Conservation (phyloP, 2,329 filamentous ascomycete species). For the Colletotrichum orchidophilum region DNA sequence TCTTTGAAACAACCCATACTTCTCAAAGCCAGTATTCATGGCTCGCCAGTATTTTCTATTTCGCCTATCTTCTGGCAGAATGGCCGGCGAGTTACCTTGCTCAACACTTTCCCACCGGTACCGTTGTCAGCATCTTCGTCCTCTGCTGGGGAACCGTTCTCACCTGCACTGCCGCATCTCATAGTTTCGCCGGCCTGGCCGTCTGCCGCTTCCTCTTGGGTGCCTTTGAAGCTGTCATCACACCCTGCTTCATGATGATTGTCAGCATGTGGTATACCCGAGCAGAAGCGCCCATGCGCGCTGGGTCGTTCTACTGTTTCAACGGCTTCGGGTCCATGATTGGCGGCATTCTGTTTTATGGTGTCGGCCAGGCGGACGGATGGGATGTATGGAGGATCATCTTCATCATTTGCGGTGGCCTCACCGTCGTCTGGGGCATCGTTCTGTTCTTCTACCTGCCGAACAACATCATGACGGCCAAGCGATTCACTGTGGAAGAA, state of each 20-base stretch:
- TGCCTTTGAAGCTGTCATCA: conserved; percentile 42
- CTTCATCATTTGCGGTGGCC: conserved; percentile 36
- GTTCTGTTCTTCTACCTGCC: conserved; percentile 50
- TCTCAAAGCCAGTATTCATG: conserved; percentile 43
- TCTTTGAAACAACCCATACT: conserved; percentile 42
- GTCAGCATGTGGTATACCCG: conserved; percentile 42
- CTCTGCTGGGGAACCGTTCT: conserved; percentile 36
- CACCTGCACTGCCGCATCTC: conserved; percentile 39
- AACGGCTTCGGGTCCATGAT: conserved; percentile 33
- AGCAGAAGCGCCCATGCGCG: conserved; percentile 36
- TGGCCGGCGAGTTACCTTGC: conserved; percentile 35
- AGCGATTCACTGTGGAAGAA: conserved; percentile 67
- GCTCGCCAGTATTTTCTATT: conserved; percentile 44
- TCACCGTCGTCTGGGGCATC: conserved; percentile 32
- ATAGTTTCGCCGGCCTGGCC: conserved; percentile 41
- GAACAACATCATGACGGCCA: conserved; percentile 57
- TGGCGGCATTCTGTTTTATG: conserved; percentile 34
- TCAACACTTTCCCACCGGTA: conserved; percentile 33
- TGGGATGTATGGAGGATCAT: conserved; percentile 38
- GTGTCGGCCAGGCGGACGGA: conserved; percentile 38
- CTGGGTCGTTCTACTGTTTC: conserved; percentile 33
- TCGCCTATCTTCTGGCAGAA: conserved; percentile 42
- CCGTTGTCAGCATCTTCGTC: conserved; percentile 35
- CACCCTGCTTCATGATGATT: conserved; percentile 43
- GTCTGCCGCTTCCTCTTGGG: conserved; percentile 46